Base-by-base conservation (phyloP, 176 grass and related monocot genomes). In the Aegilops speltoides region DNA sequence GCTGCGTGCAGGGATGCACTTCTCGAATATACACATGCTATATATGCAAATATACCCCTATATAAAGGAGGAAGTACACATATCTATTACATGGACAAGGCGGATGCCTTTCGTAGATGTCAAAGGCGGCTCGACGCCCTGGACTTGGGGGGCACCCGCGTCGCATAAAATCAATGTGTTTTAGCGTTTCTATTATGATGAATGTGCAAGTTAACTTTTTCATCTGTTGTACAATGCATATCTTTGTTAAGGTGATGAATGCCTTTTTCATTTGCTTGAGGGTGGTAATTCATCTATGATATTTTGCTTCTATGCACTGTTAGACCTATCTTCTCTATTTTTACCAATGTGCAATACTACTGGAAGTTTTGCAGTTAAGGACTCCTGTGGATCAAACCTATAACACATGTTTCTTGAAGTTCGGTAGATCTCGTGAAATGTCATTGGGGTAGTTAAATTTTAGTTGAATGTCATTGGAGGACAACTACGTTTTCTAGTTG, bases 211-310 rank as follows among this genome's bases (percentile, higher is more conserved):
- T 48, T 84, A 84, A 59, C 16, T 73, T 61, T 83, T 52, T 41
- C 9, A 73, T 23, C 8, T 33, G 69, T 33, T 37, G 31, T 82
- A 82, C 46, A 1, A 57, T 70, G 45, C n/a, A 70, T 82, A 57
- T 71, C 32, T 57, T 82, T 71, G 20, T 57, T 70, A 57, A 82
- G 66, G 23, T 19, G 22, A 71, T 38, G 29, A 70, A 75, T 62
- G 78, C 10, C 10, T 75, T 75, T 43, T 83, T 10, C 67, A 83
- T 72, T 72, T 41, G 50, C 50, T 72, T 60, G n/a, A 72, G 48
- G 32, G 38, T 68, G 26, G 38, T 50, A 71, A 75, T 75, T 50
- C 54, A 40, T 72, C 22, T 10, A 59, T 75, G 41, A 75, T 75
- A 72, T 40, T 83, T 83, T 83, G 29, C 13, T 19, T 68, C 43